These are phyloP conservation scores for Juglanconis sp. DNA, from an alignment of 2,329 filamentous ascomycete species.

Conservation along the genomic window DNA sequence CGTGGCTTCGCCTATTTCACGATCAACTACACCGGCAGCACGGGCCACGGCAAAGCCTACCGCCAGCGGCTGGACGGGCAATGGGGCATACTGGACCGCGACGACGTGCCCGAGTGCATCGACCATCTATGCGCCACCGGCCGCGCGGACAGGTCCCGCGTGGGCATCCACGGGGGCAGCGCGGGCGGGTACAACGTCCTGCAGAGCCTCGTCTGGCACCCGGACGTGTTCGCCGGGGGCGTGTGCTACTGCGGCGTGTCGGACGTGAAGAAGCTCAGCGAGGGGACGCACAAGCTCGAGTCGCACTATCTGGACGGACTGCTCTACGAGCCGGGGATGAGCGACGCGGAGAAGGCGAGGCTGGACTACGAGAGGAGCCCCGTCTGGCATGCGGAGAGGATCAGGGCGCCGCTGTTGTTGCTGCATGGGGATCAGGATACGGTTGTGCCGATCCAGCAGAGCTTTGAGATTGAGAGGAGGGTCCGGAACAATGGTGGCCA, in stretches of 20 bases:
- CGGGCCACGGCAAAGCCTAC: slow-evolving; percentile 48
- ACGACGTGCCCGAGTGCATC: slow-evolving; percentile 47
- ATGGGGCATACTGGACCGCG: slow-evolving; percentile 50
- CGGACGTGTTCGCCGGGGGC: slow-evolving; percentile 45
- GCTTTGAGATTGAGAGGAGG: slow-evolving; percentile 47
- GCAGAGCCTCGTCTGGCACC: slow-evolving; percentile 43
- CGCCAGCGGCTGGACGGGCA: slow-evolving; percentile 44
- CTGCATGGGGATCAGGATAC: slow-evolving; percentile 54
- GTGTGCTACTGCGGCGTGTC: slow-evolving; percentile 50
- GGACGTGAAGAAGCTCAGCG: slow-evolving; percentile 43
- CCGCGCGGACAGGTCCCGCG: slow-evolving; percentile 33
- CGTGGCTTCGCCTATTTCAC: slow-evolving; percentile 49
- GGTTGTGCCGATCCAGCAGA: slow-evolving; percentile 57
- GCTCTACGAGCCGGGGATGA: slow-evolving; percentile 33
- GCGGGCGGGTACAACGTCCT: slow-evolving; percentile 54
- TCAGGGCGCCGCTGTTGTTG: slow-evolving; percentile 50
- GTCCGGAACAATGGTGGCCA: slow-evolving; percentile 39
- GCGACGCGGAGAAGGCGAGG: slow-evolving; percentile 35
- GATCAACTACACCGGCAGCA: slow-evolving; percentile 52
- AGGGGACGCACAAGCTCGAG: slow-evolving; percentile 55
- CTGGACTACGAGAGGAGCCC: slow-evolving; percentile 47
- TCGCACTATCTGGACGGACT: slow-evolving; percentile 47
- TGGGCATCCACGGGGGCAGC: slow-evolving; percentile 49
- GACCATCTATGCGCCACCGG: slow-evolving; percentile 36
- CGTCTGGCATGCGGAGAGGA: slow-evolving; percentile 43